Conservation (phyloP, 768 basidiomycete species). For the Lactarius quietus region DNA sequence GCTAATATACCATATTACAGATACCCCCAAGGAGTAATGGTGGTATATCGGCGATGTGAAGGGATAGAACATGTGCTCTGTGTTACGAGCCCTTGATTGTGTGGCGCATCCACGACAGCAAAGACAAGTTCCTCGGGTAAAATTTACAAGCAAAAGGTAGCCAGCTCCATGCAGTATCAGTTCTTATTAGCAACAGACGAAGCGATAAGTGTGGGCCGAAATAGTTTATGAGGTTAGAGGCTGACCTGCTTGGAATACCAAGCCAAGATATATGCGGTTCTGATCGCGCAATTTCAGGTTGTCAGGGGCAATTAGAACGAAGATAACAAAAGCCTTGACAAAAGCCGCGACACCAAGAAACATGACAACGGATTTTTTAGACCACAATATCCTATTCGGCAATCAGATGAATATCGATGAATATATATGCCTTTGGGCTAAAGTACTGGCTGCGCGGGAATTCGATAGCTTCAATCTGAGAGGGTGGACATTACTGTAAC, state of each 20-base stretch:
- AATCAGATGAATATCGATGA: too few relatives aligned
- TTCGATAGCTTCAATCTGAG: too few relatives aligned
- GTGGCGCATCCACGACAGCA: neutral
- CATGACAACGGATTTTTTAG: too few relatives aligned
- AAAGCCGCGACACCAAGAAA: too few relatives aligned
- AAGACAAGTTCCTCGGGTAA: neutral
- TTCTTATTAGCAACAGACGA: neutral
- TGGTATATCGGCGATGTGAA: neutral
- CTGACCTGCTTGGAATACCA: neutral
- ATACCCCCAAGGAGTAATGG: slow-evolving; percentile 16
- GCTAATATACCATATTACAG: slow-evolving; percentile 18
- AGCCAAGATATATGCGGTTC: neutral
- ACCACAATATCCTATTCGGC: too few relatives aligned
- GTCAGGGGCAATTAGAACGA: neutral
- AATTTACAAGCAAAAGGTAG: neutral
- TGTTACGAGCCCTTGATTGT: neutral
- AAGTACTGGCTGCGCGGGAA: too few relatives aligned
- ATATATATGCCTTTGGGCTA: too few relatives aligned
- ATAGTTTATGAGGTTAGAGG: neutral
- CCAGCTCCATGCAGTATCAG: neutral
- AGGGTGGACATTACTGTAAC: too few relatives aligned
- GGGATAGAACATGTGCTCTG: neutral
- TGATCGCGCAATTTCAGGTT: neutral
- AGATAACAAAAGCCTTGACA: too few relatives aligned
- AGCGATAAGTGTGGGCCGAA: neutral